phyloP scores from a whole-genome alignment of 345 rosid genomes.

The Eucalyptus urophylla region DNA sequence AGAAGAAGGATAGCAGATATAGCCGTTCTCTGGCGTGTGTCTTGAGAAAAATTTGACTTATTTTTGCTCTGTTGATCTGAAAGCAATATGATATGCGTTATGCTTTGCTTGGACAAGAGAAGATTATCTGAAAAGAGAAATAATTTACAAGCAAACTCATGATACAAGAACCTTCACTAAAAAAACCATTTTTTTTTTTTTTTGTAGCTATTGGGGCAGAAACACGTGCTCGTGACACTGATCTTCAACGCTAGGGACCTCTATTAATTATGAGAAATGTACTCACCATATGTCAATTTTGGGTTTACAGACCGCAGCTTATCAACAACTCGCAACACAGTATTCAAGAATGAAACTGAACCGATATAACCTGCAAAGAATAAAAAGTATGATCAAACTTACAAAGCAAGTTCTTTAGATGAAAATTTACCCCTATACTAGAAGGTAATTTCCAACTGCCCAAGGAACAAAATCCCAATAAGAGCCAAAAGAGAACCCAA shows the following conservation, averaged over 20 bases:
- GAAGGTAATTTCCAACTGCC: not conserved
- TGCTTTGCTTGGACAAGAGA: not conserved
- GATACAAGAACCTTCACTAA: not conserved
- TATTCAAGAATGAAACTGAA: conserved; percentile 83
- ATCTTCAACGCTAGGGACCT: not conserved
- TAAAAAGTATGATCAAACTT: not conserved
- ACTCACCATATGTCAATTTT: conserved; percentile 74
- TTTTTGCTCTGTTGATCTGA: not conserved
- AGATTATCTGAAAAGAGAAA: not conserved
- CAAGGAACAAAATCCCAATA: not conserved
- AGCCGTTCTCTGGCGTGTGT: not conserved
- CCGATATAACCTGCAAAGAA: conserved; percentile 82
- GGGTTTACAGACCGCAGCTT: conserved; percentile 90
- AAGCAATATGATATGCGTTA: not conserved
- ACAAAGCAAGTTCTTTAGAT: not conserved
- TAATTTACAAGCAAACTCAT: not conserved
- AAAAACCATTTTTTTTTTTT: not conserved
- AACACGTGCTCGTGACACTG: not conserved
- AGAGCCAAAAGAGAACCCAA: not conserved
- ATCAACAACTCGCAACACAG: conserved; percentile 57
- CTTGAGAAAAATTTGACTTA: not conserved
- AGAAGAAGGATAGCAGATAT: not conserved
- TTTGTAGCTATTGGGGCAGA: not conserved
- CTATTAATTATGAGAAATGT: not conserved
- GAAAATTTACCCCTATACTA: not conserved